Percentiles rank a stretch among this genome's conserved stretches.
Evolutionary conservation across 2,329 filamentous ascomycete species (phyloP).

Genomic region (Cordyceps tenuipes): DNA sequence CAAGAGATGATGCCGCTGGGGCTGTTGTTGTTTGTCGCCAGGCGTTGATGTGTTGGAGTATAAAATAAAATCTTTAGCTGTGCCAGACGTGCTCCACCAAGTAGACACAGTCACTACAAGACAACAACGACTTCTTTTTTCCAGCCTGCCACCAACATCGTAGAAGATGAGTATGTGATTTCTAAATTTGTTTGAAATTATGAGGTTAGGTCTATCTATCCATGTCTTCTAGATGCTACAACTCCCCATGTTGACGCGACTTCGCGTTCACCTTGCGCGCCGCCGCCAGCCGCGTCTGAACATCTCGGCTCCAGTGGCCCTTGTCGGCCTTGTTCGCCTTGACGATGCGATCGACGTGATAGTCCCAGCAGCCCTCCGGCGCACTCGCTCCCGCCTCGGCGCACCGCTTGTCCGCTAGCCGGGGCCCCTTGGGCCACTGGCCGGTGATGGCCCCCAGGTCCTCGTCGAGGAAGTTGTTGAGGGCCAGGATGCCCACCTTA

Average conservation of each 20-base stretch:
- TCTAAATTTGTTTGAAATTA: background rate
- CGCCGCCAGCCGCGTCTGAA: constrained; percentile 28
- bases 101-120: background rate
- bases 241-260: constrained; percentile 20
- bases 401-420: constrained; percentile 29
- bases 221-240: constrained; percentile 21
- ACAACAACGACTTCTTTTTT: background rate
- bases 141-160: background rate
- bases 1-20: background rate
- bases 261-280: constrained; percentile 22
- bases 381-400: constrained; percentile 21
- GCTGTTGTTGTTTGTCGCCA: background rate
- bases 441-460: constrained; percentile 51
- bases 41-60: background rate
- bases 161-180: background rate
- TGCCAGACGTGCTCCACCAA: constrained; percentile 6
- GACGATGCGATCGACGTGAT: constrained; percentile 36
- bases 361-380: constrained; percentile 51
- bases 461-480: constrained; percentile 59
- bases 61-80: constrained; percentile 4
- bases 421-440: constrained; percentile 41
- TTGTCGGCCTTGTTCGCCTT: constrained; percentile 28
- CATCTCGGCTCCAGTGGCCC: constrained; percentile 38
- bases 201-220: background rate
- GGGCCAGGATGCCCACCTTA: constrained; percentile 49